phyloP scores from a whole-genome alignment of 257 asterid species.

The Marsdenia floribunda region DNA sequence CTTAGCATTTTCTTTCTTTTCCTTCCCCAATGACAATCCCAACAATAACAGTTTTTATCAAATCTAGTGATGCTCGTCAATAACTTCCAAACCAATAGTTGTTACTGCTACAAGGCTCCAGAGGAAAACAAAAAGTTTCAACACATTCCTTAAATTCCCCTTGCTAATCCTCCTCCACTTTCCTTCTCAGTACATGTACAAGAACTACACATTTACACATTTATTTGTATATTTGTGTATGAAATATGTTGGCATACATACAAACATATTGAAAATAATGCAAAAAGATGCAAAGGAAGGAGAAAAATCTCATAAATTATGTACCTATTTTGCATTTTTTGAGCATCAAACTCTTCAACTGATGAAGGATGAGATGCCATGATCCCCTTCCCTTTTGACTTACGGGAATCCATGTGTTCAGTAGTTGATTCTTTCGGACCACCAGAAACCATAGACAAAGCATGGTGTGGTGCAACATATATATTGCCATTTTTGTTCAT shows the following conservation, averaged over 20 bases:
- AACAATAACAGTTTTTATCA: background rate
- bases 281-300: background rate
- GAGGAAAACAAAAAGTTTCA: background rate
- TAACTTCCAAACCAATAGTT: background rate
- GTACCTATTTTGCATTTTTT: constrained; percentile 46
- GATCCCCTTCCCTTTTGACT: constrained; percentile 62
- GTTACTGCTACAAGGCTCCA: background rate
- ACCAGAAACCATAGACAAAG: constrained; percentile 22
- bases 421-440: constrained; percentile 46
- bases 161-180: background rate
- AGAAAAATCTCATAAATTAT: background rate
- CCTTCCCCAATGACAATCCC: background rate
- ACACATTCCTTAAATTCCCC: background rate
- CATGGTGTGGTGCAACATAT: constrained; percentile 28
- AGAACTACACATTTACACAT: background rate
- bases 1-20: background rate
- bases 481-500: constrained; percentile 28
- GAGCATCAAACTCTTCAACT: constrained; percentile 29
- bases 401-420: constrained; percentile 35
- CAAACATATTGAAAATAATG: background rate
- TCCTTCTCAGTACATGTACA: background rate
- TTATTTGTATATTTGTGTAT: background rate
- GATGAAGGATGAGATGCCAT: constrained; percentile 39
- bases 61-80: background rate
- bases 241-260: background rate